Conservation (phyloP, 2,329 filamentous ascomycete genomes). For the Cladosporium phlei region DNA sequence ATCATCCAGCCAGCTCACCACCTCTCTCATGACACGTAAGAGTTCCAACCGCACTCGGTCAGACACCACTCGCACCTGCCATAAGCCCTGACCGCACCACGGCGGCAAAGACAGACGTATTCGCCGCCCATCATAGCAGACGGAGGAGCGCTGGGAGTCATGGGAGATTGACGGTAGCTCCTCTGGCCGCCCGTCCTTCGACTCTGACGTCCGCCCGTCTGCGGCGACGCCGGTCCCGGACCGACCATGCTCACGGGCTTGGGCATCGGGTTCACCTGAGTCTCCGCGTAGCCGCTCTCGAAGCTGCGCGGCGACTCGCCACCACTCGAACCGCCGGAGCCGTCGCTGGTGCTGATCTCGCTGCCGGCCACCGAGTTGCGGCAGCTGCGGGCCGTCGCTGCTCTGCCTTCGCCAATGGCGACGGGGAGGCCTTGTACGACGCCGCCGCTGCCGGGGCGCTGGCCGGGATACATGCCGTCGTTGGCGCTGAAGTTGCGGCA, state of each 20-base stretch:
- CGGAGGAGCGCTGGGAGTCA: background rate
- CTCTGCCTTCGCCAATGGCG: conserved; percentile 57
- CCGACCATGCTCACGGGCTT: conserved; percentile 9
- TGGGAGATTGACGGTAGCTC: background rate
- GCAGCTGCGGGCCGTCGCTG: conserved; percentile 2
- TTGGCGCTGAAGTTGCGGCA: conserved; percentile 97
- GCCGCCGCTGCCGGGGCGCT: conserved; percentile 46
- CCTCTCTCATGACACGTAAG: conserved; percentile 2
- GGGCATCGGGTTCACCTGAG: conserved; percentile 20
- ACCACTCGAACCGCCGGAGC: conserved; percentile 47
- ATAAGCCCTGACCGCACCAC: conserved; percentile 36
- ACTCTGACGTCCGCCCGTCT: background rate
- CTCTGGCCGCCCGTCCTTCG: background rate
- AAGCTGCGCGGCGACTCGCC: conserved; percentile 51
- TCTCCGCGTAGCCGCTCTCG: conserved; percentile 40
- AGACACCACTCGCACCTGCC: conserved; percentile 41
- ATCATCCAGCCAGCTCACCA: background rate
- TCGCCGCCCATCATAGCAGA: conserved; percentile 16
- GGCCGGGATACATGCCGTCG: conserved; percentile 72
- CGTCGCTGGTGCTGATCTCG: conserved; percentile 17
- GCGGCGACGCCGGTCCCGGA: too few species aligned
- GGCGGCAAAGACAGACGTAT: conserved; percentile 30
- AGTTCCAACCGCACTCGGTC: conserved; percentile 37
- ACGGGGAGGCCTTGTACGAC: conserved; percentile 59
- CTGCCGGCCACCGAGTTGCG: conserved; percentile 38